Percentiles rank a stretch among this genome's conserved stretches.
Conservation (phyloP, 805 yeast genomes). For the Metschnikowia continentalis region DNA sequence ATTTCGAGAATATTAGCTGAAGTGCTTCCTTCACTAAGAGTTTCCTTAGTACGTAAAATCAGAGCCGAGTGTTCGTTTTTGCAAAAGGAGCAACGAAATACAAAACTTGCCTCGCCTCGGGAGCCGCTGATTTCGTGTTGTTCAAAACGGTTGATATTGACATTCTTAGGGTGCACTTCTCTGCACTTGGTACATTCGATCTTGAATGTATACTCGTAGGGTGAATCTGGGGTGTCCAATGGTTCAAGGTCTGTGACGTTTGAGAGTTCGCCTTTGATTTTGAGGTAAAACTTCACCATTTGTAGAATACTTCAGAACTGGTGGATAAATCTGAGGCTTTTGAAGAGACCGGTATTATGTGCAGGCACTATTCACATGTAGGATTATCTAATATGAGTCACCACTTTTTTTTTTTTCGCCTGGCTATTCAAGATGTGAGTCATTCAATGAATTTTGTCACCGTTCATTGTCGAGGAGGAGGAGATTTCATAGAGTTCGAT, state of each 20-base stretch:
- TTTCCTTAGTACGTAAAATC: constrained; percentile 30
- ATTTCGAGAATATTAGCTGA: constrained; percentile 53
- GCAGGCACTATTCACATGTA: not conserved
- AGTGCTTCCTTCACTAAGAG: constrained; percentile 38
- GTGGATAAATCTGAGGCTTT: no score
- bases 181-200: constrained; percentile 77
- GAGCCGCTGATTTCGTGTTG: constrained; percentile 62
- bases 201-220: constrained; percentile 73
- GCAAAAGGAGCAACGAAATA: constrained; percentile 71
- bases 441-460: no score
- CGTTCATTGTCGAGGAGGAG: no score
- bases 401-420: no score
- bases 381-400: not conserved
- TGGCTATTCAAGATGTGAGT: no score
- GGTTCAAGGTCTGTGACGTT: constrained; percentile 57
- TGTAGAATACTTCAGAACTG: not conserved
- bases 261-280: constrained; percentile 43
- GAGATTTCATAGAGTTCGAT: no score
- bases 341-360: not conserved
- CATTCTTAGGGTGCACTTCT: constrained; percentile 66
- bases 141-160: constrained; percentile 65
- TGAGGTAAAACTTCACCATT: constrained; percentile 39
- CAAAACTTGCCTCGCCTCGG: constrained; percentile 80
- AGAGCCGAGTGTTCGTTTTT: constrained; percentile 37
- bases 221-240: constrained; percentile 52